phyloP scores from a whole-genome alignment of 2,329 filamentous ascomycete species.

The Xylariales sp. region DNA sequence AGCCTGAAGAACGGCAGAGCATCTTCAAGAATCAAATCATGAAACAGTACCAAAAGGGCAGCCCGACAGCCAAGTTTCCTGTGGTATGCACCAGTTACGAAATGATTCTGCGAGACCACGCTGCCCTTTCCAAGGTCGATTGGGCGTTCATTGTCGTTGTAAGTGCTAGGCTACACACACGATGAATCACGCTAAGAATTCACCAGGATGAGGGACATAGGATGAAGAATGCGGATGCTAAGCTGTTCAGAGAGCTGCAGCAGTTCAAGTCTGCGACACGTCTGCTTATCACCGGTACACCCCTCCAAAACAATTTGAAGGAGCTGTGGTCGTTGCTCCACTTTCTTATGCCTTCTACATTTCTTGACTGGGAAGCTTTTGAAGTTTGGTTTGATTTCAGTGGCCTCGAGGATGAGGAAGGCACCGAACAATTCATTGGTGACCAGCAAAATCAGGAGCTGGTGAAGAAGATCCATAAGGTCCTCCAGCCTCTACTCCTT shows the following conservation, averaged over 20 bases:
- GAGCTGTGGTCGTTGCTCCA: slow-evolving; percentile 94
- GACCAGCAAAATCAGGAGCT: slow-evolving; percentile 73
- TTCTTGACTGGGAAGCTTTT: slow-evolving; percentile 88
- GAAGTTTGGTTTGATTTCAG: slow-evolving; percentile 98
- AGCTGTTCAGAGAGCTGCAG: slow-evolving; percentile 81
- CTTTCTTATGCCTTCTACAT: slow-evolving; percentile 87
- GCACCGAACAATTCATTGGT: slow-evolving; percentile 72
- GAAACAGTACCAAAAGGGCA: slow-evolving; percentile 58
- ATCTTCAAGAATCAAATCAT: slow-evolving; percentile 71
- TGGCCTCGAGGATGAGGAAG: slow-evolving; percentile 77
- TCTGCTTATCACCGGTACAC: slow-evolving; percentile 89
- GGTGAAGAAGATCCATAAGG: slow-evolving; percentile 84
- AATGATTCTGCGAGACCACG: slow-evolving; percentile 87
- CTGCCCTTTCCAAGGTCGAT: slow-evolving; percentile 73
- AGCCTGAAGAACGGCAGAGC: slow-evolving; percentile 67
- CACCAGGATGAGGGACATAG: slow-evolving; percentile 85
- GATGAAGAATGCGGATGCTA: slow-evolving; percentile 94
- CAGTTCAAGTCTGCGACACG: slow-evolving; percentile 87
- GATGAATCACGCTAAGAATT: background rate
- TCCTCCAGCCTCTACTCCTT: slow-evolving; percentile 85
- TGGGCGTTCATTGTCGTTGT: slow-evolving; percentile 98
- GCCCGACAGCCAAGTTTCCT: slow-evolving; percentile 66
- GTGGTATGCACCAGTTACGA: slow-evolving; percentile 95
- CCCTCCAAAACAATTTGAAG: slow-evolving; percentile 89
- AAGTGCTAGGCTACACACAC: slow-evolving; percentile 23